These are phyloP conservation scores for Rosa multiflora DNA, from an alignment of 306 rosid species.

Conservation along the genomic window DNA sequence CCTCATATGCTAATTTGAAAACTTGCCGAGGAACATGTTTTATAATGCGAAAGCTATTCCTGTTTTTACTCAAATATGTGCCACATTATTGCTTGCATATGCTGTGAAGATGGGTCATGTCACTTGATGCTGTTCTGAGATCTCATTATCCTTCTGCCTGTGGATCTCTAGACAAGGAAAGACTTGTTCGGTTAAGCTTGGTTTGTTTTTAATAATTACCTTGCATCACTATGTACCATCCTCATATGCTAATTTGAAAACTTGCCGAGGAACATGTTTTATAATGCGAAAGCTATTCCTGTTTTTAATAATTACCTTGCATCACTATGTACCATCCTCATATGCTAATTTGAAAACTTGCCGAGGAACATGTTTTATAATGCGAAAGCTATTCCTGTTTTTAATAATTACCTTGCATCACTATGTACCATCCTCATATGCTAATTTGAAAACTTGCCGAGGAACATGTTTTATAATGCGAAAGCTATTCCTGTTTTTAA, in stretches of 20 bases:
- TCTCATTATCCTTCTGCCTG: background rate
- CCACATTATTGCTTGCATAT: slow-evolving; percentile 7
- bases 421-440: background rate
- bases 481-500: background rate
- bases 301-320: background rate
- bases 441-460: background rate
- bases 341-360: background rate
- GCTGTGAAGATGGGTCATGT: background rate
- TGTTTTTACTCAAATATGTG: background rate
- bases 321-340: background rate
- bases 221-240: background rate
- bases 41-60: background rate
- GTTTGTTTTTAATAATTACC: background rate
- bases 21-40: background rate
- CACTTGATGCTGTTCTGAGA: background rate
- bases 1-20: background rate
- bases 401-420: background rate
- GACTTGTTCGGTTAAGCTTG: background rate
- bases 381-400: slow-evolving; percentile 6
- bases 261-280: background rate
- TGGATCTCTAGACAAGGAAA: background rate
- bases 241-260: background rate
- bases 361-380: background rate
- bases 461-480: background rate
- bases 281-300: too few species aligned